phyloP scores from a whole-genome alignment of 495 filamentous ascomycete genomes.

The Hyaloscypha variabilis region DNA sequence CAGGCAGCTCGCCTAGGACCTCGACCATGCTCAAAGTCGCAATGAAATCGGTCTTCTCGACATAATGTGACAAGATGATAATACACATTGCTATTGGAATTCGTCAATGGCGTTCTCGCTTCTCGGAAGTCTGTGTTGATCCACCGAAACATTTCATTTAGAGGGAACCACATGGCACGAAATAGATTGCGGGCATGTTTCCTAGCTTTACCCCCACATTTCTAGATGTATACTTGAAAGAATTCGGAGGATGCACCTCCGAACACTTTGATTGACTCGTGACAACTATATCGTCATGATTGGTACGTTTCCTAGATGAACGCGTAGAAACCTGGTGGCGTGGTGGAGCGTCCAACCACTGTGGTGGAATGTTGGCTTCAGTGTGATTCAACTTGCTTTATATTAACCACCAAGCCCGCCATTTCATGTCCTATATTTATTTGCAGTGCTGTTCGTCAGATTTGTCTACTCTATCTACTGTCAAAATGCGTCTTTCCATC shows the following conservation, averaged over 20 bases:
- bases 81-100: too few relatives aligned
- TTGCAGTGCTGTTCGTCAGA: too few relatives aligned
- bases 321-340: neutral
- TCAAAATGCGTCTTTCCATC: conserved; percentile 18
- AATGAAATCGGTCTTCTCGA: too few relatives aligned
- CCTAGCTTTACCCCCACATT: neutral
- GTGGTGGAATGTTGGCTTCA: neutral
- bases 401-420: neutral
- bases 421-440: neutral
- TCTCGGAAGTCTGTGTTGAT: too few relatives aligned
- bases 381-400: neutral
- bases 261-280: neutral
- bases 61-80: too few relatives aligned
- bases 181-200: conserved; percentile 26
- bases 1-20: too few relatives aligned
- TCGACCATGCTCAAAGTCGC: too few relatives aligned
- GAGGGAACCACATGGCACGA: conserved; percentile 21
- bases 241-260: neutral
- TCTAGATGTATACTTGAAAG: neutral
- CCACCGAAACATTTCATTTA: neutral
- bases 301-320: neutral
- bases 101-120: too few relatives aligned
- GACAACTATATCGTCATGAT: neutral
- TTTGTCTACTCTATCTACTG: neutral
- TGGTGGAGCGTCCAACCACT: neutral